A percentile compares a stretch with the other conserved stretches of the same genome.
These are phyloP conservation scores for Pichia exigua DNA, from an alignment of 805 yeast species.

Conservation along the genomic window DNA sequence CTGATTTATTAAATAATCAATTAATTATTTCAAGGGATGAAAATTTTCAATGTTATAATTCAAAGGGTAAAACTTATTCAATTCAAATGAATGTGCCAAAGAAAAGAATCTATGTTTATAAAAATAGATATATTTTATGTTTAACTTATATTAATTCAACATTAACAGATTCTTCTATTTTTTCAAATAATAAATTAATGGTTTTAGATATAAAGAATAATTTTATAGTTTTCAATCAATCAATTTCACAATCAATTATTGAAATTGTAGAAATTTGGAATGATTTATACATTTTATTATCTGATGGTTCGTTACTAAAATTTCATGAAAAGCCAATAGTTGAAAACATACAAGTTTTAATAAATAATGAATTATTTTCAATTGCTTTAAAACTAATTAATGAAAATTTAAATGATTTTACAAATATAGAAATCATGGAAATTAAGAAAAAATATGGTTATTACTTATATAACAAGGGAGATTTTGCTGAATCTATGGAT, in stretches of 20 bases:
- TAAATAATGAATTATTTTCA: conserved; percentile 61
- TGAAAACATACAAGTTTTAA: conserved; percentile 61
- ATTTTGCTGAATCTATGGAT: conserved; percentile 61
- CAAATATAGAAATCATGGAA: conserved; percentile 27
- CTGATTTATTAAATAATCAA: conserved; percentile 25
- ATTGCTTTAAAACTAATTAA: conserved; percentile 65
- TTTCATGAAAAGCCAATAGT: conserved; percentile 57
- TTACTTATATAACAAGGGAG: conserved; percentile 56
- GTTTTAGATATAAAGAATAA: conserved; percentile 66
- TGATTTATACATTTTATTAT: conserved; percentile 52
- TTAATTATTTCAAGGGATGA: conserved; percentile 59
- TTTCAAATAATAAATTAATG: conserved; percentile 45
- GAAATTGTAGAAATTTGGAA: conserved; percentile 52
- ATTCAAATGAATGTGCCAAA: conserved; percentile 52
- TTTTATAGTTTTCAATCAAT: conserved; percentile 59
- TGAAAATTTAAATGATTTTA: conserved; percentile 19
- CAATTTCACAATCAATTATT: conserved; percentile 57
- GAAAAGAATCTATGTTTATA: conserved; percentile 38
- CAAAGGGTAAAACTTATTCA: conserved; percentile 44
- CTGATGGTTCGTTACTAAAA: conserved; percentile 69
- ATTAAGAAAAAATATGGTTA: conserved; percentile 63
- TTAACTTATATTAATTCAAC: conserved; percentile 36
- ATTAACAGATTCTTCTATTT: conserved; percentile 18
- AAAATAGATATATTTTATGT: conserved; percentile 41
- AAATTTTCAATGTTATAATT: conserved; percentile 56